Evolutionary conservation across 2,329 filamentous ascomycete genomes (phyloP), one percentile per base, ranked within the genome.

Genomic region (Penicillium sp.): DNA sequence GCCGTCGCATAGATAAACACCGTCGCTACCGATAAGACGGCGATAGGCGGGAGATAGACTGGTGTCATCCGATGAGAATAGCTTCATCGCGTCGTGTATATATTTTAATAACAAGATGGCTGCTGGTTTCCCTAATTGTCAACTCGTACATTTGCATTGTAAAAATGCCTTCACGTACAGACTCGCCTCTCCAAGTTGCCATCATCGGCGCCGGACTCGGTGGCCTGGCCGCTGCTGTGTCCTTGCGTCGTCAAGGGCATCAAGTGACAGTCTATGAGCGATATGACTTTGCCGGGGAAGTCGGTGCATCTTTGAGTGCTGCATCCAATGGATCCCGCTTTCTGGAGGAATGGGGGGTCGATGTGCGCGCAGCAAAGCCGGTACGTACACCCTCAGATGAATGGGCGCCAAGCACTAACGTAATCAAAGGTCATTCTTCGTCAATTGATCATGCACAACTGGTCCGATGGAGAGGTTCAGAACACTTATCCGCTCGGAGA

Each of bases 361-460:
- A 68, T 44, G 54, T 68, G 4, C 50, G 54, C 13, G 56, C 47
- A 19, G 65, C 59, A 3, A 62, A 65, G 29, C 65, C 65, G 21
- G 62, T 64, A 51, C 16, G 60, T 48, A 13, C 37, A 31, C 8
- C 24, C 11, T 9, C 6, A 2, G 11, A 6, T 9, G 4, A 49
- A 8, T 14, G 19, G 16, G 14, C n/a, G 21, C 21, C 19, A 9
- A 19, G 4, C n/a, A 22, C 21, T 45, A 10, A 49, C 10, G 21
- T 35, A 1, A 14, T 13, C 1, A 4, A 19, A 63, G 58, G 68
- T 71, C 2, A 60, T 71, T 26, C 55, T 73, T 9, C 63, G 65
- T 49, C 66, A 67, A n/a, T 56, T 71, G 14, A 70, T 73, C 13
- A 66, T 68, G 61, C 71, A 68, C 48, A 64, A 70, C n/a, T 71